These are phyloP conservation scores for Suillus alpinus DNA, from an alignment of 768 basidiomycete species.

Conservation along the genomic window DNA sequence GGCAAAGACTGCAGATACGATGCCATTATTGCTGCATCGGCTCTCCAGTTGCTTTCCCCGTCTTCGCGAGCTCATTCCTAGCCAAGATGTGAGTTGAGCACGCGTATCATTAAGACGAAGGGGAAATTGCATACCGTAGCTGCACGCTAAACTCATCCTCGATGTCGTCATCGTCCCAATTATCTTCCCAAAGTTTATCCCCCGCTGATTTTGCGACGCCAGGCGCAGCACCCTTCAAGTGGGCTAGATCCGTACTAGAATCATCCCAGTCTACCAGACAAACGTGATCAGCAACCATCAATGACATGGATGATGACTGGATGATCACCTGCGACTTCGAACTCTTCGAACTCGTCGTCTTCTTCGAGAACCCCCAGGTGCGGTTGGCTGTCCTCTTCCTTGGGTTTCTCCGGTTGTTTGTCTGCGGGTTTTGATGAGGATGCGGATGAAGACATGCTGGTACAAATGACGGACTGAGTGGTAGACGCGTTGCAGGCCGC, in stretches of 20 bases:
- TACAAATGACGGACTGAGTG: background rate
- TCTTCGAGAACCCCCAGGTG: slow-evolving; percentile 92
- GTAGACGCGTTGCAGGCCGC: background rate
- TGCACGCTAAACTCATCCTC: slow-evolving; percentile 97
- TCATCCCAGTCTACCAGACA: slow-evolving; percentile 75
- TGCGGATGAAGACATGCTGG: slow-evolving; percentile 41
- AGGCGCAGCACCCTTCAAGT: slow-evolving; percentile 69
- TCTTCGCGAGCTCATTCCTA: slow-evolving; percentile 67
- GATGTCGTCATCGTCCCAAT: slow-evolving; percentile 99
- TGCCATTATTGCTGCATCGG: slow-evolving; percentile 53
- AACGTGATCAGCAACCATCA: background rate
- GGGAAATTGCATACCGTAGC: slow-evolving; percentile 64
- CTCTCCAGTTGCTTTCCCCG: slow-evolving; percentile 36
- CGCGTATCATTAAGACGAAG: background rate
- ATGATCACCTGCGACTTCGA: slow-evolving; percentile 72
- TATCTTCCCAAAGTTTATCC: slow-evolving; percentile 98
- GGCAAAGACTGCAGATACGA: background rate
- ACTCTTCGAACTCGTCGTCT: slow-evolving; percentile 97
- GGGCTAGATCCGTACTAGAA: slow-evolving; percentile 77
- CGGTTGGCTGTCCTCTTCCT: slow-evolving; percentile 49
- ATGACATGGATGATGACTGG: background rate
- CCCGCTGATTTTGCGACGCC: slow-evolving; percentile 77
- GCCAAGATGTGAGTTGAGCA: background rate
- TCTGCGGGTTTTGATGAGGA: slow-evolving; percentile 45
- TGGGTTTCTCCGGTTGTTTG: slow-evolving; percentile 34